phyloP scores from a whole-genome alignment of 768 basidiomycete genomes.

The Termitomyces sp. region DNA sequence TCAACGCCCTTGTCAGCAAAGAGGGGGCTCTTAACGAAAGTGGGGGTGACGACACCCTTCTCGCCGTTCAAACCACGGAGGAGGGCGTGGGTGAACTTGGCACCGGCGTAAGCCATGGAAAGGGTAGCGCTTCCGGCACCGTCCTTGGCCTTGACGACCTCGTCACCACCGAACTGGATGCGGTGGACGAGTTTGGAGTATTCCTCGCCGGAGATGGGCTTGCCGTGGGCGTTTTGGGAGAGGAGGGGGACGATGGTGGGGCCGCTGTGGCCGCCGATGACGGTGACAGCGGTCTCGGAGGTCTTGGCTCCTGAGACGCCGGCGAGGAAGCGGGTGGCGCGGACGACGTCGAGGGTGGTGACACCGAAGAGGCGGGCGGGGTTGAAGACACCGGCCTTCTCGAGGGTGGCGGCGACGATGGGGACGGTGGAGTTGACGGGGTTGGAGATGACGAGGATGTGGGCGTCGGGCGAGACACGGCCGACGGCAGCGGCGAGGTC shows the following conservation, averaged over 20 bases:
- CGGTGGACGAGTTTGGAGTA: conserved; percentile 81
- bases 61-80: conserved; percentile 86
- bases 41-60: conserved; percentile 78
- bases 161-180: conserved; percentile 97
- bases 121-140: conserved; percentile 91
- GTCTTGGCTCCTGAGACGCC: conserved; percentile 64
- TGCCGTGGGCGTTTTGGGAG: conserved; percentile 72
- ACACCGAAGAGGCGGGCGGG: conserved; percentile 90
- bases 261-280: conserved; percentile 94
- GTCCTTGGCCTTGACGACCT: conserved; percentile 98
- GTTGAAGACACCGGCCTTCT: conserved; percentile 91
- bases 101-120: conserved; percentile 94
- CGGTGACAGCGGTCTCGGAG: conserved; percentile 66
- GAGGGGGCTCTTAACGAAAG: conserved; percentile 87
- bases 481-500: conserved; percentile 89
- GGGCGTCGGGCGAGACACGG: conserved; percentile 85
- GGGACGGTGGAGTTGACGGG: conserved; percentile 98
- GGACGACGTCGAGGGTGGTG: conserved; percentile 97
- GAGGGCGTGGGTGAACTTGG: conserved; percentile 81
- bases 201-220: conserved; percentile 66
- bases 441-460: conserved; percentile 97
- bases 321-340: conserved; percentile 86
- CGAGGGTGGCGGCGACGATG: conserved; percentile 88
- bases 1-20: conserved; percentile 82
- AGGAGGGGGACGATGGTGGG: conserved; percentile 97